Evolutionary conservation across 257 asterid genomes (phyloP).

Genomic region (Paraleonurus japonicus): DNA sequence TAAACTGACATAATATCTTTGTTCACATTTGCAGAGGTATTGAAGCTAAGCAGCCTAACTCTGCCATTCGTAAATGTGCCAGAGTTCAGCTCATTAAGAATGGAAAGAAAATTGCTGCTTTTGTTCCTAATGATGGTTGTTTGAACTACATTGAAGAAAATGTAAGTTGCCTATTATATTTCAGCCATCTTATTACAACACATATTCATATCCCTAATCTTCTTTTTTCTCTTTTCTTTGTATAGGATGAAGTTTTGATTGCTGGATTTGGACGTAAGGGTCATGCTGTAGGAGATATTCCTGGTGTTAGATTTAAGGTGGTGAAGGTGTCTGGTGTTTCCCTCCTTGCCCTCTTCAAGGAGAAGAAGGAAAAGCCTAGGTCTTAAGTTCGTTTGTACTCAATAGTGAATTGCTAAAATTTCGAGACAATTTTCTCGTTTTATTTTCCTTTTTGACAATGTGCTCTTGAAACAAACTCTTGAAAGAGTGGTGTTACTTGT

Average conservation of each 20-base stretch:
- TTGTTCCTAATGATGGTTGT: conserved; percentile 64
- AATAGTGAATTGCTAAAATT: background rate
- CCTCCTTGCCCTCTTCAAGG: conserved; percentile 59
- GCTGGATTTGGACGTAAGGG: conserved; percentile 67
- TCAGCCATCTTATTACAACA: background rate
- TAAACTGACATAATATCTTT: background rate
- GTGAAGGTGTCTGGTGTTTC: conserved; percentile 67
- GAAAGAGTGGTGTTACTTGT: background rate
- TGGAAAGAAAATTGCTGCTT: conserved; percentile 64
- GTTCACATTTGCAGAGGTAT: conserved; percentile 46
- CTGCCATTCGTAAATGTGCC: conserved; percentile 69
- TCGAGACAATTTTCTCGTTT: conserved; percentile 6
- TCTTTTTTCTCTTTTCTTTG: background rate
- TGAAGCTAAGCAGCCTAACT: conserved; percentile 69
- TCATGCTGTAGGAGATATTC: conserved; percentile 71
- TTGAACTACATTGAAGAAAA: conserved; percentile 59
- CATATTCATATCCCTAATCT: background rate
- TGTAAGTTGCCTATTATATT: conserved; percentile 28
- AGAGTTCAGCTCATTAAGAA: conserved; percentile 66
- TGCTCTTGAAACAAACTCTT: conserved; percentile 2
- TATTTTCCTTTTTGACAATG: background rate
- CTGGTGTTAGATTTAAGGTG: conserved; percentile 61
- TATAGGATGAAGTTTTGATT: conserved; percentile 58
- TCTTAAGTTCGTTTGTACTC: conserved; percentile 28
- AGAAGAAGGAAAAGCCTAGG: conserved; percentile 60